Evolutionary conservation across 371 early-diverging fungal species (phyloP).

Genomic region (Syncephalastrum sp.): DNA sequence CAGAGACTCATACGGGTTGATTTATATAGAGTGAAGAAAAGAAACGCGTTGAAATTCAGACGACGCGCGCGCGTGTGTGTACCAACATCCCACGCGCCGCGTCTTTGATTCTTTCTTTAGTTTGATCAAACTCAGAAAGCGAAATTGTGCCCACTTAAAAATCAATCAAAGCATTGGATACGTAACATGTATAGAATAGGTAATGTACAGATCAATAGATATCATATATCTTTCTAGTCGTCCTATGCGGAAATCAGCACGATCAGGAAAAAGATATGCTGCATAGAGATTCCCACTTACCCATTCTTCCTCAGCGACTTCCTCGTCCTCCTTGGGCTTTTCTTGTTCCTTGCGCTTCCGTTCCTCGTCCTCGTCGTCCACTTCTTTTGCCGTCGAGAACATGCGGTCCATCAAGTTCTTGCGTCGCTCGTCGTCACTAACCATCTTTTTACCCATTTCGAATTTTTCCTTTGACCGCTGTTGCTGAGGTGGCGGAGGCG

Average conservation of each 20-base stretch:
- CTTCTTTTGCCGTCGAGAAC: slow-evolving; percentile 51
- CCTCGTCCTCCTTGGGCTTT: slow-evolving; percentile 52
- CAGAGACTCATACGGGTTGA: slow-evolving; percentile 81
- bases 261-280: too few relatives aligned
- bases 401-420: slow-evolving; percentile 57
- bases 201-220: too few relatives aligned
- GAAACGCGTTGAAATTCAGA: slow-evolving; percentile 3
- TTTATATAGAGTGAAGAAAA: neutral
- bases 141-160: too few relatives aligned
- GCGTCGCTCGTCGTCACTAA: slow-evolving; percentile 39
- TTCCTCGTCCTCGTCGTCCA: slow-evolving; percentile 34
- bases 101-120: too few relatives aligned
- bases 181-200: too few relatives aligned
- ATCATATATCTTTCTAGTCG: too few relatives aligned
- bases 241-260: too few relatives aligned
- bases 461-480: slow-evolving; percentile 35
- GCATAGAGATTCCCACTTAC: slow-evolving; percentile 11
- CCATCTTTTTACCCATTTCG: slow-evolving; percentile 38
- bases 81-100: too few relatives aligned
- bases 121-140: too few relatives aligned
- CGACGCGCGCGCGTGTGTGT: too few relatives aligned
- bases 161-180: too few relatives aligned
- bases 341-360: slow-evolving; percentile 31
- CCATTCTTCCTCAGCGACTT: slow-evolving; percentile 60
- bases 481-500: slow-evolving; percentile 43